A percentile compares a stretch with the other conserved stretches of the same genome.
phyloP scores from a whole-genome alignment of 148 eudicot species.

The Camellia sinensis region DNA sequence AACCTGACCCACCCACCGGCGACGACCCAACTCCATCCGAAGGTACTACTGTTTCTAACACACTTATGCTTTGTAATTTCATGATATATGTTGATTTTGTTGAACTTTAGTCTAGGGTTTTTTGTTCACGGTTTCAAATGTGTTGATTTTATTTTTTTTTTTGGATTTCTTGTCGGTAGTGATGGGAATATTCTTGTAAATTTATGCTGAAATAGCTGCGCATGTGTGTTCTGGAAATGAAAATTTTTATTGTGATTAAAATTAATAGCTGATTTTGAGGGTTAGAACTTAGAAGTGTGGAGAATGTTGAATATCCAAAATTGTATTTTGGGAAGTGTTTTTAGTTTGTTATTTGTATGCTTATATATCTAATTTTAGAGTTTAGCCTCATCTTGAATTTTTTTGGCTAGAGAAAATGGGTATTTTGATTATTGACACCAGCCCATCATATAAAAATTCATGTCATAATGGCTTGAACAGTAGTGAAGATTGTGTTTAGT shows the following conservation, averaged over 20 bases:
- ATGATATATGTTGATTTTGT: background rate
- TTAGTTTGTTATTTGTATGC: background rate
- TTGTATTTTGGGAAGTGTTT: background rate
- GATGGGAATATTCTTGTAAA: background rate
- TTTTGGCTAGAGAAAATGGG: background rate
- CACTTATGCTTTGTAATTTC: background rate
- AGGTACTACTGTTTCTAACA: conserved; percentile 31
- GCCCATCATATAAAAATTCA: background rate
- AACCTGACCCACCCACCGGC: conserved; percentile 38
- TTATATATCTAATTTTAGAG: background rate
- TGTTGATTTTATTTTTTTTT: background rate
- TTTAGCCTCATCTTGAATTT: background rate
- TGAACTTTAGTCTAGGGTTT: background rate
- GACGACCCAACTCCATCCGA: conserved; percentile 18
- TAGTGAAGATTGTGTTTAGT: background rate
- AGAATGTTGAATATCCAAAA: background rate
- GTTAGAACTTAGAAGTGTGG: too few relatives aligned
- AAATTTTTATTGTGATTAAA: background rate
- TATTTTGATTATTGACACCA: background rate
- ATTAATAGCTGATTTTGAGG: background rate
- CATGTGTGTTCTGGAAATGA: background rate
- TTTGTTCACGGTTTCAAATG: background rate
- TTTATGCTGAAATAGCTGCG: background rate
- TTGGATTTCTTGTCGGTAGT: background rate
- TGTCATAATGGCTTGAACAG: background rate